These are phyloP conservation scores for Glarea lozoyensis DNA, from an alignment of 495 filamentous ascomycete species.

Conservation along the genomic window DNA sequence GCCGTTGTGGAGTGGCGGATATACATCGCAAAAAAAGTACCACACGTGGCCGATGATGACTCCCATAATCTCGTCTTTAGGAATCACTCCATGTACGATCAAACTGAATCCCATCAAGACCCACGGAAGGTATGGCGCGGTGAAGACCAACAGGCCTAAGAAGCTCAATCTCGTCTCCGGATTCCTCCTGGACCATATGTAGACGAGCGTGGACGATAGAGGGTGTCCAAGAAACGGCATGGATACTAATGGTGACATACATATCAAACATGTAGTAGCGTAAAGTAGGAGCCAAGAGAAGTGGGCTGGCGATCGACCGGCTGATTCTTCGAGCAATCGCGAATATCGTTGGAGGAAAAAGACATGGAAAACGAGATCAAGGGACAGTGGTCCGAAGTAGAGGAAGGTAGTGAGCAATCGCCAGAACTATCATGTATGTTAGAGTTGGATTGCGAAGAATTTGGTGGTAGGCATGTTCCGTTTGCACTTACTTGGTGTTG, in stretches of 20 bases:
- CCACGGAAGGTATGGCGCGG: constrained; percentile 92
- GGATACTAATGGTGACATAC: constrained; percentile 72
- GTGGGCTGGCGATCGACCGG: constrained; percentile 73
- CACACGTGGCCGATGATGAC: constrained; percentile 91
- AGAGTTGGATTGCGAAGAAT: not conserved
- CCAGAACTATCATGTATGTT: constrained; percentile 65
- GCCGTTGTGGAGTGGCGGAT: constrained; percentile 80
- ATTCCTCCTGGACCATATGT: constrained; percentile 95
- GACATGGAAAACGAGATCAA: constrained; percentile 96
- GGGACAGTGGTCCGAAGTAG: constrained; percentile 89
- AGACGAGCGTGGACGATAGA: constrained; percentile 84
- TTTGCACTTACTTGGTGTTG: constrained; percentile 68
- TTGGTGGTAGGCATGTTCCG: not conserved
- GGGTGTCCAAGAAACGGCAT: constrained; percentile 90
- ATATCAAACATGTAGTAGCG: constrained; percentile 64
- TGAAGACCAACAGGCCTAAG: constrained; percentile 81
- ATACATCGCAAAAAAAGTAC: constrained; percentile 98
- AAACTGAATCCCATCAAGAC: constrained; percentile 88
- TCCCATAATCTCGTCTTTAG: constrained; percentile 93
- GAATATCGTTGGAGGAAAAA: constrained; percentile 98
- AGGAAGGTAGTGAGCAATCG: constrained; percentile 88
- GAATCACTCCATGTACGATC: constrained; percentile 73
- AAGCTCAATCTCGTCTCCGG: constrained; percentile 88
- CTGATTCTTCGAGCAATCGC: constrained; percentile 88
- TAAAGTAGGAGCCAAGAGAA: constrained; percentile 93